Evolutionary conservation across 139 green algal species (phyloP).

Genomic region (Tetradesmus obliquus): DNA sequence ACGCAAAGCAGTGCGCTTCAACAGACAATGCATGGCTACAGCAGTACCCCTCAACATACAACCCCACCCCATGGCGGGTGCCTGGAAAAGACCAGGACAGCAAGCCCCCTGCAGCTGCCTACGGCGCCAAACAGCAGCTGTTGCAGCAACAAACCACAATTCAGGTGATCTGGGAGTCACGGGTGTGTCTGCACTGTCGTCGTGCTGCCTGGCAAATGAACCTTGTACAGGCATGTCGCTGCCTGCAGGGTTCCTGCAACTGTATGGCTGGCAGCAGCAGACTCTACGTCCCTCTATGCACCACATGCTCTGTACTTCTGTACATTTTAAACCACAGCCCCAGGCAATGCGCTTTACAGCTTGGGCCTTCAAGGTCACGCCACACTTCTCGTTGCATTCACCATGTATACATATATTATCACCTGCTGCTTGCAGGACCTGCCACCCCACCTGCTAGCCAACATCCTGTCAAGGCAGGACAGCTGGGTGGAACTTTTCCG

Average conservation of each 20-base stretch:
- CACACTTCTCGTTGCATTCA: no score
- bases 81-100: not conserved
- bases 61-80: not conserved
- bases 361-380: no score
- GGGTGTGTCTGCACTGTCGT: not conserved
- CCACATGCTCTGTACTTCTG: no score
- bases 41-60: not conserved
- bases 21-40: not conserved
- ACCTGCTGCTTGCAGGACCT: constrained; percentile 4
- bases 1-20: not conserved
- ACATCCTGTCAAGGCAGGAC: not conserved
- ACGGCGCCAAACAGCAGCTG: not conserved
- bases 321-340: no score
- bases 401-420: not conserved
- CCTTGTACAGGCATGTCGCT: not conserved
- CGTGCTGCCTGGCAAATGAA: not conserved
- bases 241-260: not conserved
- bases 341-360: no score
- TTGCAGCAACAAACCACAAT: not conserved
- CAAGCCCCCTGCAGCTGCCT: not conserved
- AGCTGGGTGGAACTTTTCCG: not conserved
- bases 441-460: not conserved
- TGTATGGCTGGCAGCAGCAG: not conserved
- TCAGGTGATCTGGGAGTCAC: not conserved
- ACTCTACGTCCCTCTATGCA: no score